A percentile compares a stretch with the other conserved stretches of the same genome.
These are phyloP conservation scores for Neurospora sp. DNA, from an alignment of 2,329 filamentous ascomycete genomes.

Conservation along the genomic window DNA sequence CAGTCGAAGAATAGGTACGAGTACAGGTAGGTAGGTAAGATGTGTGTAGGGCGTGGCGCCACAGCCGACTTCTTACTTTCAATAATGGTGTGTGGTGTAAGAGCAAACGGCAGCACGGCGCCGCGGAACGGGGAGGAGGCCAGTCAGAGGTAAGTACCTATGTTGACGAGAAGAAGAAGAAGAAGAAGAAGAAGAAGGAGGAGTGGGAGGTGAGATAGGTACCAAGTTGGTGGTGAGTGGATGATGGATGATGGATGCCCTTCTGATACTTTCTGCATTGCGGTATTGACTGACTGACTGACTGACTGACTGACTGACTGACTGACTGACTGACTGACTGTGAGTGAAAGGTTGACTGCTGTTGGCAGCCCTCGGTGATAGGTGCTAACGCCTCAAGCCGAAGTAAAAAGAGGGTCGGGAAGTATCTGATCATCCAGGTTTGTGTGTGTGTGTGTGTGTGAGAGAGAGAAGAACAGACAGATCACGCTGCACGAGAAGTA, in stretches of 20 bases:
- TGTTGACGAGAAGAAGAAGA: neutral
- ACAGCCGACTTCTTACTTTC: neutral
- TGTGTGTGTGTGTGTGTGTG: neutral
- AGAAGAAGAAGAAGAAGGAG: too few species aligned
- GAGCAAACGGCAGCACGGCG: neutral
- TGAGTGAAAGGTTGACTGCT: neutral
- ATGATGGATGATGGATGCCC: too few species aligned
- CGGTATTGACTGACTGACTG: neutral
- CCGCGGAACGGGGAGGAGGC: neutral
- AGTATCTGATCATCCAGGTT: neutral
- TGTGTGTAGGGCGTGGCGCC: neutral
- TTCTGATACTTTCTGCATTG: too few species aligned
- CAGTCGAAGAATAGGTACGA: neutral
- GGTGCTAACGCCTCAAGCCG: neutral
- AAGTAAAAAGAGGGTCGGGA: neutral
- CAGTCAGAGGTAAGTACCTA: neutral
- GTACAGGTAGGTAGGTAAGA: neutral
- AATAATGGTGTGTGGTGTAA: neutral
- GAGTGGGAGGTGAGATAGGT: too few species aligned
- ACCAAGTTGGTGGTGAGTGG: too few species aligned
- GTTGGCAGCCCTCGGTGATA: neutral
- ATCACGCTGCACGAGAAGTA: neutral
- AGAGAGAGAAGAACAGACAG: neutral
- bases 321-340: neutral
- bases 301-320: neutral